These are phyloP conservation scores for Castanea sativa DNA, from an alignment of 306 rosid species.

Conservation along the genomic window DNA sequence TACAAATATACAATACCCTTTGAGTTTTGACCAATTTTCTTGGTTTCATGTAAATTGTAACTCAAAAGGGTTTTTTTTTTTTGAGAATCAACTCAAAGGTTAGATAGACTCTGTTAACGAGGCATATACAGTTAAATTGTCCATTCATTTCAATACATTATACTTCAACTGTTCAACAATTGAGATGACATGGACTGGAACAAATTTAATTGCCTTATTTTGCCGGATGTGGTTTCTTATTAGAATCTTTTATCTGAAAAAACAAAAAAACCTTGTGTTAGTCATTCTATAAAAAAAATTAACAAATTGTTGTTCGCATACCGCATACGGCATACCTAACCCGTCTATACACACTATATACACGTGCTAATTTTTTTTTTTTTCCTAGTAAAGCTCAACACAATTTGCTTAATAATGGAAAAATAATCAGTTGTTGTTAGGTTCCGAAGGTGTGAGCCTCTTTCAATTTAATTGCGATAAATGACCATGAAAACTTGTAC, in stretches of 20 bases:
- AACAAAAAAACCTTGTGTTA: not conserved
- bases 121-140: not conserved
- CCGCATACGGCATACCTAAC: not conserved
- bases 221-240: conserved; percentile 4
- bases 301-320: not conserved
- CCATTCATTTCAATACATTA: conserved; percentile 6
- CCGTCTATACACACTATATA: not conserved
- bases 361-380: conserved; percentile 4
- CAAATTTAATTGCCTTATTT: conserved; percentile 3
- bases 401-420: conserved; percentile 35
- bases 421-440: conserved; percentile 17
- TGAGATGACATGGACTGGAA: not conserved
- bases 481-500: not conserved
- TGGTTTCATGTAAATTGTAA: not conserved
- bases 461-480: conserved; percentile 2
- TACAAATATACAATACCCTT: too few species aligned
- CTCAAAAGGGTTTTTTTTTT: too few species aligned
- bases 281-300: not conserved
- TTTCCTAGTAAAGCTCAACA: not conserved
- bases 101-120: too few species aligned
- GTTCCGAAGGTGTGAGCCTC: conserved; percentile 9
- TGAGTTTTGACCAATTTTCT: too few species aligned
- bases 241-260: conserved; percentile 1
- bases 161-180: not conserved
- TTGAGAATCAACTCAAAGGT: too few species aligned